Percentiles rank a stretch among this genome's conserved stretches.
Conservation (phyloP, 2,329 filamentous ascomycete genomes). For the Penicillium sp. region DNA sequence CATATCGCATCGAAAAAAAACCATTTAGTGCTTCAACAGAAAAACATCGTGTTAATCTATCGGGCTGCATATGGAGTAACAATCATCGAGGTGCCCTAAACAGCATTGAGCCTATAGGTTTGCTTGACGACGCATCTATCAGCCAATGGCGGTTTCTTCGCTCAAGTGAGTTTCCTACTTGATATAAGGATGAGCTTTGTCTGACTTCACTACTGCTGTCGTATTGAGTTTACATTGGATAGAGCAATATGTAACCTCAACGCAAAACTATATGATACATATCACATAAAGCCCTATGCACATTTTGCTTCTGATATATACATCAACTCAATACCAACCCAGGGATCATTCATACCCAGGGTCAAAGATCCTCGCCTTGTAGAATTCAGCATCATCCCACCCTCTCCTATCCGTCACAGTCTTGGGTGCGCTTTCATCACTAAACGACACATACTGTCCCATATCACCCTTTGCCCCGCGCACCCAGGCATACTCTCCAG, state of each 20-base stretch:
- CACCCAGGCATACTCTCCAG: too few relatives aligned
- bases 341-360: not conserved
- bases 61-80: not conserved
- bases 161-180: not conserved
- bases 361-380: not conserved
- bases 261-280: not conserved
- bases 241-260: not conserved
- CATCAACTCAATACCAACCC: too few relatives aligned
- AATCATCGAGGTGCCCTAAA: not conserved
- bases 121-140: not conserved
- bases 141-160: not conserved
- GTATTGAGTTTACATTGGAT: not conserved
- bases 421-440: not conserved
- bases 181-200: not conserved
- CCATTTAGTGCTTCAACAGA: slow-evolving; percentile 7
- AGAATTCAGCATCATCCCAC: not conserved
- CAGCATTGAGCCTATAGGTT: not conserved
- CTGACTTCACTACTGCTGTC: not conserved
- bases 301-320: not conserved
- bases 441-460: too few relatives aligned
- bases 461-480: too few relatives aligned
- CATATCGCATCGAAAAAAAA: slow-evolving; percentile 1
- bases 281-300: not conserved
- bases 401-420: not conserved
- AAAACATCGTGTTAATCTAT: slow-evolving; percentile 8